Evolutionary conservation across 139 green algal genomes (phyloP).

Genomic region (Chlorella sorokiniana): DNA sequence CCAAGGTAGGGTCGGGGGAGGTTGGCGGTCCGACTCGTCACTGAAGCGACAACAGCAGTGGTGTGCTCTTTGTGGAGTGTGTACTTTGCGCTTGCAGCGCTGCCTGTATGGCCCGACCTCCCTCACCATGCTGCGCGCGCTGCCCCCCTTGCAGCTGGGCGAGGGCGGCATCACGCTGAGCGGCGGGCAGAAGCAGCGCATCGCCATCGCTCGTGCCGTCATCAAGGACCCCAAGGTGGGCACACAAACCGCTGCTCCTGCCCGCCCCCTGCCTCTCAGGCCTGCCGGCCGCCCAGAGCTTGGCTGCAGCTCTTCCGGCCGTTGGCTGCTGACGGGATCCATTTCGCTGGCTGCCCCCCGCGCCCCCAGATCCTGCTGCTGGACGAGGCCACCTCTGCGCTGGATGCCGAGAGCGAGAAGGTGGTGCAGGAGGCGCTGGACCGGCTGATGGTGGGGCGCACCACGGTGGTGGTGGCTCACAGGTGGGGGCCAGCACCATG

Average conservation of each 20-base stretch:
- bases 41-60: neutral
- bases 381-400: conserved; percentile 69
- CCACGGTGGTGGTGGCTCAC: conserved; percentile 91
- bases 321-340: too few species aligned
- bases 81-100: neutral
- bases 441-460: conserved; percentile 69
- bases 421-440: conserved; percentile 66
- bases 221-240: conserved; percentile 56
- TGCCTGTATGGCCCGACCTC: neutral
- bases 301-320: too few species aligned
- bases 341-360: too few species aligned
- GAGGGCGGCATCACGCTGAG: conserved; percentile 57
- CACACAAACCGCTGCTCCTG: neutral
- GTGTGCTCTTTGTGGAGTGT: neutral
- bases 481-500: neutral
- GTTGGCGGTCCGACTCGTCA: neutral
- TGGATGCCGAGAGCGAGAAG: conserved; percentile 61
- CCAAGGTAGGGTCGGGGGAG: neutral
- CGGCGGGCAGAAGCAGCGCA: conserved; percentile 84
- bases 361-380: conserved; percentile 58
- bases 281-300: too few species aligned
- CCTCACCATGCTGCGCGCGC: neutral
- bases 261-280: conserved; percentile 57
- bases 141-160: conserved; percentile 46
- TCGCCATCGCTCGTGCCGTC: conserved; percentile 81